A percentile compares a stretch with the other conserved stretches of the same genome.
phyloP scores from a whole-genome alignment of 176 grass and related monocot species.

The Carex myosuroides region DNA sequence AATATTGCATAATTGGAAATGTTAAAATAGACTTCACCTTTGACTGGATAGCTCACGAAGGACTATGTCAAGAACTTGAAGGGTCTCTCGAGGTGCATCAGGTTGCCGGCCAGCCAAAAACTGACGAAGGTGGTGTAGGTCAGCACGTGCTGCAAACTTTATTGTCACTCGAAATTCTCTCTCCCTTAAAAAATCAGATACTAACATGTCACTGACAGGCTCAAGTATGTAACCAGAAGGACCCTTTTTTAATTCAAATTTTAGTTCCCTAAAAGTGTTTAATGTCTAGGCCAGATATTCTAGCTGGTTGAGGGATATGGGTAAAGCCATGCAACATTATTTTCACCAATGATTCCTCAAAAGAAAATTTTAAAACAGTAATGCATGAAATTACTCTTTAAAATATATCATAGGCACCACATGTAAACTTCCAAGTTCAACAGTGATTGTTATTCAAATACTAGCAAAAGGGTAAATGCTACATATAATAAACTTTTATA shows the following conservation, averaged over 20 bases:
- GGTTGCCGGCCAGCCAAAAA: constrained; percentile 82
- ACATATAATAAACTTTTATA: not conserved
- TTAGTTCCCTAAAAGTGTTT: not conserved
- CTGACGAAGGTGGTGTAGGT: constrained; percentile 83
- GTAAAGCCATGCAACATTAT: not conserved
- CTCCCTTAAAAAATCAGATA: constrained; percentile 44
- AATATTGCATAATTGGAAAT: not conserved
- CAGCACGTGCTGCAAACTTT: constrained; percentile 90
- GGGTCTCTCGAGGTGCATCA: constrained; percentile 77
- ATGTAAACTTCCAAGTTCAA: not conserved
- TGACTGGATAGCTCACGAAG: constrained; percentile 81
- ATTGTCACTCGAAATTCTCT: constrained; percentile 81
- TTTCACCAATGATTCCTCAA: not conserved
- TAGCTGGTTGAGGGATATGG: not conserved
- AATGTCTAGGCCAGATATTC: not conserved
- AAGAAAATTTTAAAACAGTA: not conserved
- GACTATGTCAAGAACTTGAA: constrained; percentile 95
- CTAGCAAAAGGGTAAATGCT: too few relatives aligned
- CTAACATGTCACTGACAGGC: not conserved
- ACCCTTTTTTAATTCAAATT: not conserved
- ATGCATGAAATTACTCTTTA: not conserved
- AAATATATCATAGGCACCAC: not conserved
- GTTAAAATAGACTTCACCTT: constrained; percentile 35
- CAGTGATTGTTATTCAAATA: not conserved
- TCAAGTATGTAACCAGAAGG: not conserved